Base-by-base conservation (phyloP, 2,329 filamentous ascomycete species). In the Aspergillus sp. region DNA sequence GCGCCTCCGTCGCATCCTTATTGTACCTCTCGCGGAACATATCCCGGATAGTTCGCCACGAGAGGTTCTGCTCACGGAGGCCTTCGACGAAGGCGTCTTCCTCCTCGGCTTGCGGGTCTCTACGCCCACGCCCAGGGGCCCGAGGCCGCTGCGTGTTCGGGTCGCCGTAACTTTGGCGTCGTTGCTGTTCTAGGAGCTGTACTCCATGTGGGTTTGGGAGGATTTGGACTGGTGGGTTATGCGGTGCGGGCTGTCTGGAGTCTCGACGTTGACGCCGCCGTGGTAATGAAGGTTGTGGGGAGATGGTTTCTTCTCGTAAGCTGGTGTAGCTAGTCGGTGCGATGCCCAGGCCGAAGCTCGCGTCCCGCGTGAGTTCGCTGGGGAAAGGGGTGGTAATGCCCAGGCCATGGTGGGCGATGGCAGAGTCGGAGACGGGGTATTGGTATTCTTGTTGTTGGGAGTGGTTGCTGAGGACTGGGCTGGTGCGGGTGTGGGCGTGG, bases 181-280 rank as follows among this genome's bases (percentile, higher is more conserved):
- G 70, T 58, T 76, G 71, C 23, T 70, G 69, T 61, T 77, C 72
- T 51, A 77, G 62, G 31, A 72, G 70, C 56, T 73, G 67, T n/a
- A 77, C 58, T 0, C 75, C 75, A 44, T 72, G 70, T 17, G 75
- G 75, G 39, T 77, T 66, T 1, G 75, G 75, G 12, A 75, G 70
- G 44, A 77, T 77, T 27, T 55, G 65, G 37, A 77, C 63, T 2
- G 73, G 74, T 1, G 66, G 66, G 8, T 72, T 66, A 12, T 70
- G 66, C 9, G 57, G 40, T 19, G 62, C 56, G 12, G 62, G 65
- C 35, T 60, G 60, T 40, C 63, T 69, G 17, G 64, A 59, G 9
- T 31, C 27, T 31, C 27, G 27, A 31, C 27, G 27, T 5, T 65
- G 64, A 50, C 67, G 66, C 19, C 63, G 66, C 23, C 67, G 65